Evolutionary conservation across 345 rosid genomes (phyloP).

Genomic region (Bruguiera gymnorhiza): DNA sequence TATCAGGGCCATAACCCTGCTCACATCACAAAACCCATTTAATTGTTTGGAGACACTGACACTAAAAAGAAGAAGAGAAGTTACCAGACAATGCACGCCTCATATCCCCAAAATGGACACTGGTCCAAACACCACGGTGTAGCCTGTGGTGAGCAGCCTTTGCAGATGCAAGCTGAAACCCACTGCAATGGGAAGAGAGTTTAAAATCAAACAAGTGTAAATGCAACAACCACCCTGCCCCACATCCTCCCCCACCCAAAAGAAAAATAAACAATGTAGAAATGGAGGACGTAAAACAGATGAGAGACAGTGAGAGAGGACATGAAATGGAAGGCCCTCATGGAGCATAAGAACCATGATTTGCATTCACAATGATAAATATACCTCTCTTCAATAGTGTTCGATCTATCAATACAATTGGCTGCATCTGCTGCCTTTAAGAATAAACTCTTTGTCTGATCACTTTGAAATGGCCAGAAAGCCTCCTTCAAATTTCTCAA

Average conservation of each 20-base stretch:
- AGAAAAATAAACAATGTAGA: background rate
- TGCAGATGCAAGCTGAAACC: conserved; percentile 54
- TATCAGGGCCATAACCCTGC: too few relatives aligned
- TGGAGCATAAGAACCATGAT: background rate
- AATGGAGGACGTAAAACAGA: background rate
- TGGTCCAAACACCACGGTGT: conserved; percentile 57
- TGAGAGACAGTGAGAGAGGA: too few relatives aligned
- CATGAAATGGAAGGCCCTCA: too few relatives aligned
- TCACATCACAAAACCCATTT: too few relatives aligned
- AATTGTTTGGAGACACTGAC: too few relatives aligned
- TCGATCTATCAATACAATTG: conserved; percentile 36
- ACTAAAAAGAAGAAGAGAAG: background rate
- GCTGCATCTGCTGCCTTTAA: conserved; percentile 58
- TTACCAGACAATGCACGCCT: conserved; percentile 55
- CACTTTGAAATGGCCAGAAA: conserved; percentile 70
- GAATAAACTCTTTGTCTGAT: conserved; percentile 46
- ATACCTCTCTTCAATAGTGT: conserved; percentile 42
- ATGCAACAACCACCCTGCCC: background rate
- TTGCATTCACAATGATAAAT: conserved; percentile 2
- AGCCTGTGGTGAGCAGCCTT: conserved; percentile 56
- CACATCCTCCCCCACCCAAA: background rate
- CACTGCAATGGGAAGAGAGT: conserved; percentile 30
- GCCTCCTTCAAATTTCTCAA: conserved; percentile 52
- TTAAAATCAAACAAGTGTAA: background rate
- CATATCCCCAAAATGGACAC: conserved; percentile 50